Evolutionary conservation across 805 yeast genomes (phyloP), one percentile per base, ranked within the genome.

Genomic region (Clavispora asparagi): DNA sequence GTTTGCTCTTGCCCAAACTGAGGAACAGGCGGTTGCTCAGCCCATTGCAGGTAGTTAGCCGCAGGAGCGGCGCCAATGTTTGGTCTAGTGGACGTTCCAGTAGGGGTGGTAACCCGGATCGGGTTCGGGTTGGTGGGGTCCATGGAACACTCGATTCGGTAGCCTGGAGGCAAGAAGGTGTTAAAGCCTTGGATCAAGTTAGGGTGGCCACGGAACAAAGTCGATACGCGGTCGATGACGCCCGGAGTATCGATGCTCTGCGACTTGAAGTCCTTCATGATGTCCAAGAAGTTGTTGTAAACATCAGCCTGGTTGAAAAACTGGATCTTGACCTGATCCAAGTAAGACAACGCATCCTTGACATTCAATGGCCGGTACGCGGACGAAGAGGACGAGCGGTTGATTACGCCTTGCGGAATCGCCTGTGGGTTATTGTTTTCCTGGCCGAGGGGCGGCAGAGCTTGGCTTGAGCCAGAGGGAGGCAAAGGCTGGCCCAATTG

Each of bases 181-280:
- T 94, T 94, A 68, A 94, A 95, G 0, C 99, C 99, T 67, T 94
- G 98, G 52, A 94, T 92, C 59, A 94, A 75, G 51, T 85, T 81
- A 1, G 96, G 96, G 65, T 90, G 96, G 12, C 97, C 98, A 52
- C 91, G 80, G 65, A 94, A 94, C 46, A 94, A 71, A 1, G 86
- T 78, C 0, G 97, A 88, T 1, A 94, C 99, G 48, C 99, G 76
- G 64, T 92, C 97, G 62, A 94, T 94, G 27, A 94, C 99, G 31
- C 98, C 99, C 0, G 98, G 99, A 0, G 99, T 94, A 64, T 94
- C 98, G 58, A 94, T 91, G 50, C 82, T 81, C 70, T 92, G 97
- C 44, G 95, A 85, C 72, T 95, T 95, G 73, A 94, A 95, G 63
- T 95, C 99, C 71, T 95, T 95, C 99, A 94, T 94, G 53, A 94